Evolutionary conservation across 352 stramenopile genomes (phyloP), one percentile per base, ranked within the genome.

Genomic region (Halophytophthora batemanensis): DNA sequence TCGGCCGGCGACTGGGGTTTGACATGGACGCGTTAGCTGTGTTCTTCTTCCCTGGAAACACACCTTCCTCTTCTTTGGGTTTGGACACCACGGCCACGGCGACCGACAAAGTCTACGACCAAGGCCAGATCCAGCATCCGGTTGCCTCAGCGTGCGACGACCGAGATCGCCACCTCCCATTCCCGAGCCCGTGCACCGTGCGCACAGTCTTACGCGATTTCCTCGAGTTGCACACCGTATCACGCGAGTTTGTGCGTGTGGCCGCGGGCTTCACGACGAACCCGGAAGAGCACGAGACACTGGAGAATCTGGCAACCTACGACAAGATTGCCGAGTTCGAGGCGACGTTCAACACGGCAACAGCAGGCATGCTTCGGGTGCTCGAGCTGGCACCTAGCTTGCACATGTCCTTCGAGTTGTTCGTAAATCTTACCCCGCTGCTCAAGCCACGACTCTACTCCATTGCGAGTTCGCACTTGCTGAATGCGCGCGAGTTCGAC

Each of bases 361-460:
- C 93, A 29, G 76, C 86, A 7, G 85, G 84, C 2, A 59, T 98
- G 7, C 52, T 79, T 1, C 82, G 95, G 39, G 52, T 98, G 36
- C 54, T 98, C 0, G 65, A 81, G 15, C 54, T 81, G 11, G 71
- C 69, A 7, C 76, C 76, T 22, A 80, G 64, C 36, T 53, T 87
- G 2, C 38, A 45, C 15, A 73, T 80, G 11, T 59, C 69, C 0
- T 67, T 78, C 17, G 58, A 67, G 37, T 89, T 98, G 22, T 76
- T 99, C n/a, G 68, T 81, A 38, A 78, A 92, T 46, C 54, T 98
- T 18, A 74, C 82, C 25, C 87, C 90, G 14, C 62, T 80, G 19
- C 74, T 98, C 23, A 84, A 96, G 51, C 90, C 95, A 6, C 76
- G 95, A 1, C 87, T 93, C 42, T 98, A 97, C 65, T 97, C 93